Base-by-base conservation (phyloP, 2,329 filamentous ascomycete species). In the Pseudocercospora pini-densiflorae region DNA sequence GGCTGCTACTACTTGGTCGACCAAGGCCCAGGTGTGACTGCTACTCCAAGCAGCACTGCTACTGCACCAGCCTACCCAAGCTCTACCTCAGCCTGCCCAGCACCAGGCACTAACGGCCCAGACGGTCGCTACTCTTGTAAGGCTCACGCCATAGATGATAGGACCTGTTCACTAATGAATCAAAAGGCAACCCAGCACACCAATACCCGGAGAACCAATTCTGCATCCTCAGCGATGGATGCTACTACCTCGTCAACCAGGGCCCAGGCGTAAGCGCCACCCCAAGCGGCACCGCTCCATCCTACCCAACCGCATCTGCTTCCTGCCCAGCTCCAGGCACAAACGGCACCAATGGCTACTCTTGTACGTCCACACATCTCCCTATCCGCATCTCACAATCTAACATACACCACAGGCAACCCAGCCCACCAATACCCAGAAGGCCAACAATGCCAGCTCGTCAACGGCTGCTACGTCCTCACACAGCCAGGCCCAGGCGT, bases 1-100 rank as follows among this genome's bases (percentile, higher is more conserved):
- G 59, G 59, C 23, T 61, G 63, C 58, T 65, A 65, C 51, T 65
- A 61, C 36, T 58, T 65, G 24, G 45, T 49, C 24, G 16, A 14
- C n/a, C 45, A 61, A 19, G 47, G 29, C 21, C 63, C 63, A 40
- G 63, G 63, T 47, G 49, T 64, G 45, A 54, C 19, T 47, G 47
- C 57, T 5, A 55, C 43, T 19, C 24, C 59, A 51, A 51, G 47
- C 47, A 12, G 45, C 45, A 49, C 45, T 23, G 45, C 45, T n/a
- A 31, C 29, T 6, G 29, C 29, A 31, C 45, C 45, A 49, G 16
- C 62, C 16, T 14, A 16, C 19, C 43, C 62, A 59, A 57, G 43
- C 12, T 8, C 54, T 40, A 49, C 61, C 2, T 2, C 61, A 8
- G 29, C 51, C 1, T 63, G 61, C 43, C 29, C 53, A n/a, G 51